A percentile compares a stretch with the other conserved stretches of the same genome.
Conservation (phyloP, 805 yeast species). For the Wickerhamiella hasegawae region DNA sequence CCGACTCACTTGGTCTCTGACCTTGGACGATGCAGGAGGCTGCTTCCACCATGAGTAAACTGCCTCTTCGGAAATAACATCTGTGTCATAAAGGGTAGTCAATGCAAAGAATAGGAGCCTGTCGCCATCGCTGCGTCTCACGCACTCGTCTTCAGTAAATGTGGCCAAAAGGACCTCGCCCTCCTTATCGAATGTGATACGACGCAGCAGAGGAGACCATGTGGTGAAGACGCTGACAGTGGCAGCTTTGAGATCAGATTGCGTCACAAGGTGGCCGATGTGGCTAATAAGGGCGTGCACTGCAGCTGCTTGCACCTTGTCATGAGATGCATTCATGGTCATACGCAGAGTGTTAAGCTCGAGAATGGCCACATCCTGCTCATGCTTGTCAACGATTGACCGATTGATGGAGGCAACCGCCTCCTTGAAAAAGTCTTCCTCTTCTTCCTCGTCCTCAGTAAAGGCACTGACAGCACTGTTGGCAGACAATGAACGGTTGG, state of each 20-base stretch:
- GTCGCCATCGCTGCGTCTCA: slow-evolving; percentile 26
- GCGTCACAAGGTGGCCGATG: slow-evolving; percentile 57
- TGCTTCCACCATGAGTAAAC: slow-evolving; percentile 72
- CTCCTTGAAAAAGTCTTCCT: slow-evolving; percentile 71
- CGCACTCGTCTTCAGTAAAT: slow-evolving; percentile 31
- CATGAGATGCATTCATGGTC: slow-evolving; percentile 94
- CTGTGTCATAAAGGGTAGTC: slow-evolving; percentile 59
- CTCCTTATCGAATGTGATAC: slow-evolving; percentile 69
- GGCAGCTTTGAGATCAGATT: slow-evolving; percentile 65
- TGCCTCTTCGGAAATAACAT: slow-evolving; percentile 66
- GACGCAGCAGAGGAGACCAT: slow-evolving; percentile 68
- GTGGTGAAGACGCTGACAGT: slow-evolving; percentile 54
- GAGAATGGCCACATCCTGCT: slow-evolving; percentile 77
- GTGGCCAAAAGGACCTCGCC: slow-evolving; percentile 62
- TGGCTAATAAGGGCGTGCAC: slow-evolving; percentile 53
- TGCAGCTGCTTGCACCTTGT: slow-evolving; percentile 78
- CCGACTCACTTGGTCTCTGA: slow-evolving; percentile 42
- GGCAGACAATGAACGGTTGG: slow-evolving; percentile 11
- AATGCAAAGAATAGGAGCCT: slow-evolving; percentile 35
- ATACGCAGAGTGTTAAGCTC: slow-evolving; percentile 89
- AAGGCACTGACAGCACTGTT: slow-evolving; percentile 27
- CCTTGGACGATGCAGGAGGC: slow-evolving; percentile 28
- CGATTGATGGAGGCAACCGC: slow-evolving; percentile 89
- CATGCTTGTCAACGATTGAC: slow-evolving; percentile 85
- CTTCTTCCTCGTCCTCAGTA: slow-evolving; percentile 37